Evolutionary conservation across 2,329 filamentous ascomycete genomes (phyloP).

Genomic region (Colletotrichum sp.): DNA sequence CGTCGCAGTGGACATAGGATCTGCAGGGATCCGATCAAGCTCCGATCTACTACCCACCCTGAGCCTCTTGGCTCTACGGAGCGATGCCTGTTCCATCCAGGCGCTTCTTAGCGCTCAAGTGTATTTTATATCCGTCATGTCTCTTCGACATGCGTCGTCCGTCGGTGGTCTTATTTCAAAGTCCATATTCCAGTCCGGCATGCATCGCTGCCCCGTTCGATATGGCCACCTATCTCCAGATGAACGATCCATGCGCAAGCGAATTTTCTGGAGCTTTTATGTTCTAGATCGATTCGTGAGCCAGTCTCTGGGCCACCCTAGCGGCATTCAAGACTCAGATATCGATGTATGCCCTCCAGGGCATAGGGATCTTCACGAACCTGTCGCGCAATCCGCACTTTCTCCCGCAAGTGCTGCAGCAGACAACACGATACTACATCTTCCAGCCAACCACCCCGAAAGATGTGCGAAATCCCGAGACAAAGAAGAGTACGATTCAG

Average conservation of each 20-base stretch:
- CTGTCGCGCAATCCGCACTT: neutral
- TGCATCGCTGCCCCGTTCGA: constrained; percentile 56
- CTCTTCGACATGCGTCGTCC: constrained; percentile 51
- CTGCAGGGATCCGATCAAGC: neutral
- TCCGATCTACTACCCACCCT: constrained; percentile 34
- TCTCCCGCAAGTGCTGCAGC: neutral
- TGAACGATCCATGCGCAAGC: constrained; percentile 38
- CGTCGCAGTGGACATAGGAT: constrained; percentile 27
- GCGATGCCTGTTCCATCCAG: constrained; percentile 51
- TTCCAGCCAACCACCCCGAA: constrained; percentile 10
- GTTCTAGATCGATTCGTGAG: constrained; percentile 40
- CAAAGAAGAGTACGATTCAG: neutral
- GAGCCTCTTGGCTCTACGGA: constrained; percentile 39
- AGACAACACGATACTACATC: neutral
- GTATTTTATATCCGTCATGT: constrained; percentile 52
- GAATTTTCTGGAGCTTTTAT: constrained; percentile 45
- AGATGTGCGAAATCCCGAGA: neutral
- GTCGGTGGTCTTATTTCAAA: constrained; percentile 51
- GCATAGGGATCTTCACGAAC: constrained; percentile 28
- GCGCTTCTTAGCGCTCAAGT: constrained; percentile 52
- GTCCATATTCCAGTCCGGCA: constrained; percentile 52
- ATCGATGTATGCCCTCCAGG: constrained; percentile 41
- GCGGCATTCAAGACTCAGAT: constrained; percentile 38
- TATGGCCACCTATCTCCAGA: constrained; percentile 46
- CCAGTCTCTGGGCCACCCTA: constrained; percentile 39